Base-by-base conservation (phyloP, 768 basidiomycete species). In the Sarcodon sp. region DNA sequence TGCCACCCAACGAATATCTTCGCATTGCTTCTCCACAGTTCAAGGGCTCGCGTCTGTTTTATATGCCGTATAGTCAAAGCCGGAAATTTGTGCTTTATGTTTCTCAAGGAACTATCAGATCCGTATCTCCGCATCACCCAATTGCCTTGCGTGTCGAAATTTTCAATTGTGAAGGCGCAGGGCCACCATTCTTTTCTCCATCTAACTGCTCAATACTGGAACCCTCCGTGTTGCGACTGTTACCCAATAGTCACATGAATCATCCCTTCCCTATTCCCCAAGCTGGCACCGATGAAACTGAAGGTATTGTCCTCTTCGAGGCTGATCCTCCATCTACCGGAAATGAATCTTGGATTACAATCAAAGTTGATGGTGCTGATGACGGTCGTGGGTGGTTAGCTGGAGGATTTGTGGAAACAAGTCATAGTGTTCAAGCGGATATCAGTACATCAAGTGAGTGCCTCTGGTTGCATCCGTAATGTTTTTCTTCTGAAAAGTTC, bases 261-360 rank as follows among this genome's bases (percentile, higher is more conserved):
- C 63, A 61, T 37, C 61, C 66, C 9, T 88, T 87, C 54, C 87
- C 86, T 5, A 64, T 75, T 0, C 81, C 84, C 11, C 61, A 75
- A 12, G 79, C 82, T 61, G 86, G 86, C 0, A 60, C 73, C 0
- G 83, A 85, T 46, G 84, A 89, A 59, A 83, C 80, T 7, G 85
- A 87, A 49, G 85, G 83, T 0, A 66, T 82, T 1, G 80, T 80
- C 4, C 63, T 80, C 21, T 86, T 75, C 55, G 79, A 83, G 56
- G 73, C 71, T 8, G 62, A 69, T 36, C 38, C 81, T 13, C 54
- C 62, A 2, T 31, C 6, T 44, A 53, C 35, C 33, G 56, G 35
- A 5, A 43, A 50, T 13, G 51, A 54, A 9, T 59, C 61, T 6
- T 77, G 72, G 70, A 59, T 88, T 5, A 82, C 71, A 1, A 65